These are phyloP conservation scores for Hypsizygus ulmarius DNA, from an alignment of 1,284 basidiomycete genomes.

Conservation along the genomic window DNA sequence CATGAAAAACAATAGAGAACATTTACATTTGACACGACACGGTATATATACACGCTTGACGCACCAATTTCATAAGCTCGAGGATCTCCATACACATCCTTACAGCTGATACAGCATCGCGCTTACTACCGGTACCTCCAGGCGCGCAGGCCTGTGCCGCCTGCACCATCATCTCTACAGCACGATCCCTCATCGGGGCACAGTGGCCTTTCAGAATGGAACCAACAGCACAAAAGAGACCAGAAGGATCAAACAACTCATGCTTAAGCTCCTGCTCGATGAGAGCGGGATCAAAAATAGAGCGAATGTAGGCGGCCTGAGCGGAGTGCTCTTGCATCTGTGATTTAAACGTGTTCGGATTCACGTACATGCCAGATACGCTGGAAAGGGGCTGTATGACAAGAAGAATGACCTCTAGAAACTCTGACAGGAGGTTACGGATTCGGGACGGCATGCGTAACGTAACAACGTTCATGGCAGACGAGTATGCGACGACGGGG, in stretches of 20 bases:
- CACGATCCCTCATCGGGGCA: conserved; percentile 86
- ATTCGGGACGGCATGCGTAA: conserved; percentile 75
- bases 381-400: conserved; percentile 73
- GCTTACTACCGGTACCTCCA: conserved; percentile 50
- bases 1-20: conserved; percentile 18
- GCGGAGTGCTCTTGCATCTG: conserved; percentile 58
- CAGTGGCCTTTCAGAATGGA: conserved; percentile 87
- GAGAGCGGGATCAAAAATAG: conserved; percentile 68
- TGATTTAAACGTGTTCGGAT: conserved; percentile 47
- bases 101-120: conserved; percentile 73
- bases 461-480: conserved; percentile 46
- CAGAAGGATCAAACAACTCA: conserved; percentile 76
- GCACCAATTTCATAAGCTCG: conserved; percentile 92
- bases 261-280: conserved; percentile 81
- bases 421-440: conserved; percentile 70
- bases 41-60: conserved; percentile 31
- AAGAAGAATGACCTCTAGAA: conserved; percentile 79
- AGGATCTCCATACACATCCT: conserved; percentile 88
- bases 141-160: conserved; percentile 59
- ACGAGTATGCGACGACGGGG: conserved; percentile 45
- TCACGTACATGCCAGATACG: conserved; percentile 52
- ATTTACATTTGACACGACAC: conserved; percentile 17
- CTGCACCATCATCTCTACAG: conserved; percentile 82
- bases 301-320: conserved; percentile 56
- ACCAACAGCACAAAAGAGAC: conserved; percentile 80